phyloP scores from a whole-genome alignment of 305 asterid species.

The Fraxinus floribunda region DNA sequence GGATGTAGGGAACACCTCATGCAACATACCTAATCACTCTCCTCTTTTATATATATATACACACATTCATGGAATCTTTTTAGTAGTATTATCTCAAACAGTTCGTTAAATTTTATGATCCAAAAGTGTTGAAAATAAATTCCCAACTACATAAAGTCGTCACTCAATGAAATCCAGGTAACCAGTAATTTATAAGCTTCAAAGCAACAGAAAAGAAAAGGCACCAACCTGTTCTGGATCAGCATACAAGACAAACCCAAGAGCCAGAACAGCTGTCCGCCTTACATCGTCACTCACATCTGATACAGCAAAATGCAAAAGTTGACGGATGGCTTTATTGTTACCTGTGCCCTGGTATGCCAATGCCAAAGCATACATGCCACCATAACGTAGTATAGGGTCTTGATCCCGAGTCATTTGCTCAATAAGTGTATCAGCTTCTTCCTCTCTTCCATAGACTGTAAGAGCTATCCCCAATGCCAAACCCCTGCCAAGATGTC shows the following conservation, averaged over 20 bases:
- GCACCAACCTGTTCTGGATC: constrained; percentile 90
- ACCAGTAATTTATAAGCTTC: background rate
- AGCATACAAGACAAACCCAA: constrained; percentile 79
- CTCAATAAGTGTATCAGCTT: constrained; percentile 83
- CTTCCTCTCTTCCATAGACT: constrained; percentile 94
- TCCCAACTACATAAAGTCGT: background rate
- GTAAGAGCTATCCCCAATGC: constrained; percentile 91
- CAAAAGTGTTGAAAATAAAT: constrained; percentile 1
- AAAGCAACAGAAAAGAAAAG: background rate
- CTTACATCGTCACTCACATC: constrained; percentile 97
- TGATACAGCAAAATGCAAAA: constrained; percentile 94
- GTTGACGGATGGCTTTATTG: constrained; percentile 90
- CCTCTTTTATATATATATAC: background rate
- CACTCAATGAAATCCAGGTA: background rate
- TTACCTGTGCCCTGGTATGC: constrained; percentile 94
- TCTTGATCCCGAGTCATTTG: constrained; percentile 98
- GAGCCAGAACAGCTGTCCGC: constrained; percentile 94
- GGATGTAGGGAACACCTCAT: background rate
- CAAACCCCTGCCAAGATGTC: constrained; percentile 61
- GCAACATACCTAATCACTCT: background rate
- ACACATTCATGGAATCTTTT: background rate
- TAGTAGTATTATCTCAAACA: background rate
- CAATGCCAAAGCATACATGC: constrained; percentile 95
- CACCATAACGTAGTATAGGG: constrained; percentile 92
- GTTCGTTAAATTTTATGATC: background rate